Conservation (phyloP, 768 basidiomycete species). For the Myochromella boudieri region DNA sequence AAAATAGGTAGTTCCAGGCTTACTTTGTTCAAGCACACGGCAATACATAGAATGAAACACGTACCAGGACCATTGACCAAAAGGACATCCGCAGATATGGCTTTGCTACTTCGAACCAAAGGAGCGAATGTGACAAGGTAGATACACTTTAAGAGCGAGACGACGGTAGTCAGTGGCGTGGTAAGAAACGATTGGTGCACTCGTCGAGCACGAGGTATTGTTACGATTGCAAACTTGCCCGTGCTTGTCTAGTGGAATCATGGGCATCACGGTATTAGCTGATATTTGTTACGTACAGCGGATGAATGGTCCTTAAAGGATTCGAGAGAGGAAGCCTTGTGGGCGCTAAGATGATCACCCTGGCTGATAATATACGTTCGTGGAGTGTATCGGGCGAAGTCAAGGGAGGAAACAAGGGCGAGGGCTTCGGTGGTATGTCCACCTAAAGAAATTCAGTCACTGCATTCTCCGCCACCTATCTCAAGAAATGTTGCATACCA, state of each 20-base stretch:
- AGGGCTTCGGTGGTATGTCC: slow-evolving; percentile 93
- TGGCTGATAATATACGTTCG: slow-evolving; percentile 81
- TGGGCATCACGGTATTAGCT: not conserved
- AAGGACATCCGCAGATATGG: slow-evolving; percentile 66
- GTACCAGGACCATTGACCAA: slow-evolving; percentile 96
- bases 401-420: slow-evolving; percentile 66
- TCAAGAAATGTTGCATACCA: slow-evolving; percentile 49
- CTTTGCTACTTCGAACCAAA: slow-evolving; percentile 23
- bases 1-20: slow-evolving; percentile 22
- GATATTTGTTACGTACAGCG: not conserved
- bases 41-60: slow-evolving; percentile 75
- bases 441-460: slow-evolving; percentile 46
- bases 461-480: not conserved
- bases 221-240: slow-evolving; percentile 48
- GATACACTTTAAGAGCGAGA: slow-evolving; percentile 62
- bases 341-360: slow-evolving; percentile 76
- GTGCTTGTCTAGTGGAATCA: slow-evolving; percentile 5
- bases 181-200: slow-evolving; percentile 82
- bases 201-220: slow-evolving; percentile 82
- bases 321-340: slow-evolving; percentile 73
- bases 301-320: slow-evolving; percentile 13
- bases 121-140: slow-evolving; percentile 61
- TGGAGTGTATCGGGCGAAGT: slow-evolving; percentile 71
- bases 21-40: slow-evolving; percentile 73
- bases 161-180: slow-evolving; percentile 61